A percentile compares a stretch with the other conserved stretches of the same genome.
Evolutionary conservation across 345 rosid species (phyloP).

Genomic region (Populus deltoides): DNA sequence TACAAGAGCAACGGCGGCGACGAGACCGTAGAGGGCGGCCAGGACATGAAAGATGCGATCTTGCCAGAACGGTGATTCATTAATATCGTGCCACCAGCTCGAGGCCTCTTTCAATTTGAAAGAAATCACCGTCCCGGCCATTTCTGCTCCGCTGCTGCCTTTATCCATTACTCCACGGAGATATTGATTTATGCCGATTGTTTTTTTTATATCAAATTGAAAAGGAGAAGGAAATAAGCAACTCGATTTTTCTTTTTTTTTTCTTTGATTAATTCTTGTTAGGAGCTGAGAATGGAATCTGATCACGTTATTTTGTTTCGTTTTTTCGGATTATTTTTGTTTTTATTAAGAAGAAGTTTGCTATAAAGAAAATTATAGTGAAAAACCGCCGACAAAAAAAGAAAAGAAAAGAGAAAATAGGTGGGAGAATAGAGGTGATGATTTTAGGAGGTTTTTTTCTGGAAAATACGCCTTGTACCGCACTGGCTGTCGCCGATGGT

Average conservation of each 20-base stretch:
- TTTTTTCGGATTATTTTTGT: not conserved
- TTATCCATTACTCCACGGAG: constrained; percentile 6
- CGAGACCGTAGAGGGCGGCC: constrained; percentile 62
- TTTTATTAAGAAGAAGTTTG: not conserved
- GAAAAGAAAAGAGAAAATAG: not conserved
- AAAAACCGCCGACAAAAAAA: not conserved
- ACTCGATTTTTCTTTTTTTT: not conserved
- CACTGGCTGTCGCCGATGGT: not conserved
- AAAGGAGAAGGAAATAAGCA: not conserved
- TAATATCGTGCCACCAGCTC: constrained; percentile 71
- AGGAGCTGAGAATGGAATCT: not conserved
- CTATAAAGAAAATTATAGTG: not conserved
- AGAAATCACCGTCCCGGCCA: constrained; percentile 37
- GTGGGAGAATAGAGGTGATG: not conserved
- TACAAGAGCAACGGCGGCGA: constrained; percentile 73
- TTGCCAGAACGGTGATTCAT: constrained; percentile 72
- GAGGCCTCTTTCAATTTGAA: constrained; percentile 46
- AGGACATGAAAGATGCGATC: constrained; percentile 75
- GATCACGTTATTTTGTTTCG: not conserved
- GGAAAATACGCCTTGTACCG: not conserved
- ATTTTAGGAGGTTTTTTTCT: not conserved
- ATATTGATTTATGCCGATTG: not conserved
- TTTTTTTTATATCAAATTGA: not conserved
- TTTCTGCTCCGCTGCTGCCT: constrained; percentile 25
- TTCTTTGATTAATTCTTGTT: not conserved